Base-by-base conservation (phyloP, 768 basidiomycete species). In the Pulveroboletus sp. region DNA sequence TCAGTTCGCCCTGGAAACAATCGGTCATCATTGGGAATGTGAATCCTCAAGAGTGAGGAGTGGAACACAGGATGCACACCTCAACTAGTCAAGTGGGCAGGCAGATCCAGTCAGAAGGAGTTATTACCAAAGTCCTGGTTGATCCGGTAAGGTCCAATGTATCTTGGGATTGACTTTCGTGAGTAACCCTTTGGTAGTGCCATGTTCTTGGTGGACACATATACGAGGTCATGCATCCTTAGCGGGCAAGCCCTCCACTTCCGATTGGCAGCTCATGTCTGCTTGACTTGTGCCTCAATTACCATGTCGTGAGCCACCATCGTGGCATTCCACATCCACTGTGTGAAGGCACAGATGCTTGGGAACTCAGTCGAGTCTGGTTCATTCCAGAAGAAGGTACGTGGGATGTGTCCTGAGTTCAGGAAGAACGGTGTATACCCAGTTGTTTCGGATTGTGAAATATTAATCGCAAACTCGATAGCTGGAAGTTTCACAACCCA, bases 11-110 rank as follows among this genome's bases (percentile, higher is more conserved):
- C 62, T 0, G 64, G 66, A 20, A 69, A 66, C 11, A 51, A 13
- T 1, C 58, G 8, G n/a, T 67, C 61, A 29, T 69, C 65, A 23
- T 62, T 70, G 0, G 60, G 55, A 0, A 57, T 16, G 14, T 67
- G 62, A 0, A 57, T 36, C 1, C 62, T 22, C 0, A 74, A 51
- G 2, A 70, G 43, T 0, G 60, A 67, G 0, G 65, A 54, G 35
- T 74, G 73, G 34, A 74, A 73, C 0, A 55, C 53, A 1, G 59
- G 51, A 49, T 72, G 64, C 0, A 74, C 54, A 0, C 65, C 57
- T 6, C 58, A 16, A 8, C 55, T 31, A 9, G 50, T 57, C 29
- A 74, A 22, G 0, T 60, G 55, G 0, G 35, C 3, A 0, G 70
- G 67, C 22, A 73, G 38, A 4, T 70, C 64, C 1, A 72, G 3